Percentiles rank a stretch among this genome's conserved stretches.
Evolutionary conservation across 2,329 filamentous ascomycete species (phyloP).

Genomic region (Tolypocladium nubicola): DNA sequence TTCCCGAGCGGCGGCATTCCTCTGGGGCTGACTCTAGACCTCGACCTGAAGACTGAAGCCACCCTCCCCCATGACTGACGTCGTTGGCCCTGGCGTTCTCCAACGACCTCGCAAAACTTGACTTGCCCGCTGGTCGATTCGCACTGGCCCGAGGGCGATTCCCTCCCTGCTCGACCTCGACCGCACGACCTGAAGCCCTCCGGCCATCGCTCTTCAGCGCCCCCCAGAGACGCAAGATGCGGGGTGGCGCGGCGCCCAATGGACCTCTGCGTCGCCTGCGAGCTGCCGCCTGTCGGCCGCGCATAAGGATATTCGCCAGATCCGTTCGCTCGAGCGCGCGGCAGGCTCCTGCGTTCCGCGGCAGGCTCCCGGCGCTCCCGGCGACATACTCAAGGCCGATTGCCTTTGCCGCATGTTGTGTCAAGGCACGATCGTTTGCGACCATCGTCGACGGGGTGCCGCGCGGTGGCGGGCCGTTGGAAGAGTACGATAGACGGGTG

Average conservation of each 20-base stretch:
- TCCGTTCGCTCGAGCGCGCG: neutral
- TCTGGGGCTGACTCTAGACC: neutral
- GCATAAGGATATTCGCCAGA: neutral
- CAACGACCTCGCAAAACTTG: neutral
- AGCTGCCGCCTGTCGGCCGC: neutral
- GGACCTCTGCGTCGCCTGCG: neutral
- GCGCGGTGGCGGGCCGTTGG: slow-evolving; percentile 56
- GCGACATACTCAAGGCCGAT: neutral
- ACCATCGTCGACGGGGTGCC: slow-evolving; percentile 12
- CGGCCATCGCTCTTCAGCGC: neutral
- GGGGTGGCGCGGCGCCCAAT: neutral
- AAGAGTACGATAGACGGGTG: slow-evolving; percentile 81
- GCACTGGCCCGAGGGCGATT: neutral
- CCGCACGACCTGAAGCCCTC: neutral
- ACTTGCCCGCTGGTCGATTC: neutral
- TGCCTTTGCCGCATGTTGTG: neutral
- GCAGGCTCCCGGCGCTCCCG: neutral
- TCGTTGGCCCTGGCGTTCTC: neutral
- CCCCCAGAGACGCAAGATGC: neutral
- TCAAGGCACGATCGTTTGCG: slow-evolving; percentile 14
- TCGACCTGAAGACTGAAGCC: neutral
- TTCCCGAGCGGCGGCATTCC: neutral
- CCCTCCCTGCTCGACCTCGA: neutral
- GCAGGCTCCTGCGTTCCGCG: neutral
- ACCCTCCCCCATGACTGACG: neutral